phyloP scores from a whole-genome alignment of 495 filamentous ascomycete species.

The Penicillium antarcticum region DNA sequence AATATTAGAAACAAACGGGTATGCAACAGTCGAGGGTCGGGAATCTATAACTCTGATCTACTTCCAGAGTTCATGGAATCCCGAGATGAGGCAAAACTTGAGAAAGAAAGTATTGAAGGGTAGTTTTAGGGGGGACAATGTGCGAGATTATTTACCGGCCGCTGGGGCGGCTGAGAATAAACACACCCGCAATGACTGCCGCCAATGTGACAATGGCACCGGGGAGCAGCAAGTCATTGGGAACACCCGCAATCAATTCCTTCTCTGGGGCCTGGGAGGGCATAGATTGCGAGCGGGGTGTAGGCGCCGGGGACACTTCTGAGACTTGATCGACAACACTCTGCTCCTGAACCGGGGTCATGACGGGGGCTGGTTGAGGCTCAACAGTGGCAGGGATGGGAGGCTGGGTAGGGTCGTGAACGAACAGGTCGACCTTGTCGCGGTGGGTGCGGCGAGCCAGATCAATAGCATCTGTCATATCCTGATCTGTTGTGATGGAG shows the following conservation, averaged over 20 bases:
- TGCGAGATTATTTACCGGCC: conserved; percentile 49
- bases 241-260: conserved; percentile 84
- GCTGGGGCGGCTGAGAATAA: conserved; percentile 77
- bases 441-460: conserved; percentile 70
- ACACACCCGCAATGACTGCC: conserved; percentile 89
- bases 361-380: conserved; percentile 58
- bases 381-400: conserved; percentile 66
- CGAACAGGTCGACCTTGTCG: conserved; percentile 96
- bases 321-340: conserved; percentile 48
- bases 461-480: conserved; percentile 85
- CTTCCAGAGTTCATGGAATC: conserved; percentile 2
- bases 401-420: conserved; percentile 87
- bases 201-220: conserved; percentile 94
- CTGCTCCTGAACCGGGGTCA: conserved; percentile 55
- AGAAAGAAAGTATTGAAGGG: conserved; percentile 12
- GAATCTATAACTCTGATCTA: conserved; percentile 1
- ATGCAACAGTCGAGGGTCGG: conserved; percentile 9
- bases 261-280: conserved; percentile 55
- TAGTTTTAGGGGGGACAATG: conserved; percentile 13
- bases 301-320: conserved; percentile 56
- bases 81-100: conserved; percentile 10
- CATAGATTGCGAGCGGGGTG: conserved; percentile 26
- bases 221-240: conserved; percentile 90
- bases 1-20: conserved; percentile 27
- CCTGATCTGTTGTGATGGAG: conserved; percentile 92